Evolutionary conservation across 108 stramenopile genomes (phyloP), one percentile per base, ranked within the genome.

Genomic region (Seminavis robusta): DNA sequence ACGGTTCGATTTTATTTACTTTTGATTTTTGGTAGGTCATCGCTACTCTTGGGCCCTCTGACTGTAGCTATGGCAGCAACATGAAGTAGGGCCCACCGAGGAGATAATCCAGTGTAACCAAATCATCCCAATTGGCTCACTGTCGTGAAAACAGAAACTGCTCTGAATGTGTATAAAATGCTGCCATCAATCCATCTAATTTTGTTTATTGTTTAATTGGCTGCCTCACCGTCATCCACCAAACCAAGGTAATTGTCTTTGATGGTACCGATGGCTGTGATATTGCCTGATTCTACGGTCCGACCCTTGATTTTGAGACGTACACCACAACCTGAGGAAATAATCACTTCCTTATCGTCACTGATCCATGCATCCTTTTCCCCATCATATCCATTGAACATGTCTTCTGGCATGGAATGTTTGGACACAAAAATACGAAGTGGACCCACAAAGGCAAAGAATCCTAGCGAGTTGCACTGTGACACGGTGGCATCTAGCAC

Each of bases 201-300:
- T n/a, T n/a, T n/a, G n/a, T n/a, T n/a, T n/a, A n/a, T n/a, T n/a
- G n/a, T n/a, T n/a, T n/a, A n/a, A n/a, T n/a, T n/a, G n/a, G n/a
- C n/a, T n/a, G n/a, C 57, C 42, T 77, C 76, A 21, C 83, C 88
- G 68, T 83, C 80, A 65, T 90, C 89, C 44, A 95, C 80, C 58
- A 91, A 77, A 52, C 95, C 95, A 67, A 97, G 74, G 70, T 92
- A 97, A 47, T 91, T 86, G 52, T 97, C 95, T 65, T 95, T 94
- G 60, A 97, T 95, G 13, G 94, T 95, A 20, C 92, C 95, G 59
- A 97, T 94, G 1, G 93, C 95, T 1, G 89, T 88, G 45, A 97
- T 90, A 59, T 90, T 88, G 38, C 90, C 90, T 59, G 86, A 82
- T 59, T 97, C 94, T 43, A 94, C 89, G 44, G 88, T 94, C 53